These are phyloP conservation scores for Candida easanensis DNA, from an alignment of 805 yeast species.

Conservation along the genomic window DNA sequence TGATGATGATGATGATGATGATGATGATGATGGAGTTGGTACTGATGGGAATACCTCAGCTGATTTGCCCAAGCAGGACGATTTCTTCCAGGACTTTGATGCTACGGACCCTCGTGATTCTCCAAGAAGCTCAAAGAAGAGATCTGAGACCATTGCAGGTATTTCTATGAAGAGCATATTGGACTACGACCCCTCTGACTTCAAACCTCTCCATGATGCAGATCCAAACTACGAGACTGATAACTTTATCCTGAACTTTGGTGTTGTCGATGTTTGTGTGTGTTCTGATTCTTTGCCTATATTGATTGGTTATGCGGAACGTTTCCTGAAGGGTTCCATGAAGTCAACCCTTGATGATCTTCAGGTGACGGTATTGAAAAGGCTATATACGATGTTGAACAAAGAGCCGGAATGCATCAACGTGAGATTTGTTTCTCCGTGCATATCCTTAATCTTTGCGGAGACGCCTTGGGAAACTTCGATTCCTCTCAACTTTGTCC, in stretches of 20 bases:
- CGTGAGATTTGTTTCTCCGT: slow-evolving; percentile 47
- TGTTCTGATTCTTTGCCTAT: slow-evolving; percentile 44
- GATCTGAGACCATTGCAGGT: slow-evolving; percentile 21
- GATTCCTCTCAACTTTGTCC: slow-evolving; percentile 15
- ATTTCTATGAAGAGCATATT: slow-evolving; percentile 10
- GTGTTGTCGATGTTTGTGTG: slow-evolving; percentile 43
- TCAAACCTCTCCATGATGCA: slow-evolving; percentile 21
- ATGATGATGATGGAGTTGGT: no score
- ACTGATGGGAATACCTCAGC: no score
- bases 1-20: not conserved
- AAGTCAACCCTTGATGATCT: slow-evolving; percentile 58
- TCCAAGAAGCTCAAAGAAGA: not conserved
- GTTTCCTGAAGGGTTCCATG: slow-evolving; percentile 37
- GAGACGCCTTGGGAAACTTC: slow-evolving; percentile 24
- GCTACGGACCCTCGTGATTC: not conserved
- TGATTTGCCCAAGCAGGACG: no score
- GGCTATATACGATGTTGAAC: slow-evolving; percentile 35
- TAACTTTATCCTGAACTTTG: slow-evolving; percentile 53
- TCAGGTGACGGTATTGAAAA: slow-evolving; percentile 55
- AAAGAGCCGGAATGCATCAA: slow-evolving; percentile 38
- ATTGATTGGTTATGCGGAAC: slow-evolving; percentile 35
- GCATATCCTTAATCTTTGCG: slow-evolving; percentile 38
- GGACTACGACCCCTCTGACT: slow-evolving; percentile 20
- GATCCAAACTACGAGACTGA: slow-evolving; percentile 49
- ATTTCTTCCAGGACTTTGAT: slow-evolving; percentile 22